Evolutionary conservation across 768 basidiomycete species (phyloP), one percentile per base, ranked within the genome.

Genomic region (Termitomyces sp.): DNA sequence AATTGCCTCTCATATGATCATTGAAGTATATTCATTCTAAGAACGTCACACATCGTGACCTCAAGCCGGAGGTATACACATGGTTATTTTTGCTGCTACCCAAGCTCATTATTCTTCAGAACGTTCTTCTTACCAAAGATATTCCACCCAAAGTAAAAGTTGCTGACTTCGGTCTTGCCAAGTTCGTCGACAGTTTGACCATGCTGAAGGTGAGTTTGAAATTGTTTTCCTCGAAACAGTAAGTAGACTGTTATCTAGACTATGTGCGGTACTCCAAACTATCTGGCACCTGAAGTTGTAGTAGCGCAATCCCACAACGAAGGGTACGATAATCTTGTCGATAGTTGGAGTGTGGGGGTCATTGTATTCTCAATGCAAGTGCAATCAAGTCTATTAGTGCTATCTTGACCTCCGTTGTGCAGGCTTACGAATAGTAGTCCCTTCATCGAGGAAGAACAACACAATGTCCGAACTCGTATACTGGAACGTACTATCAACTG

Each of bases 321-420:
- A 56, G 95, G 94, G 3, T 98, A 99, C 66, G 87, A 89, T 65
- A 83, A 87, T 57, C 75, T 89, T 20, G 97, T 98, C 51, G 97
- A 99, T 68, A 93, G 92, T 61, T 99, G 94, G 94, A 95, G 92
- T 47, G 83, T 94, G 12, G 96, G 97, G 6, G 93, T 97, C 22
- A 97, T 98, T 54, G 83, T 98, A 1, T 98, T 88, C 65, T 88
- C 88, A 24, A 94, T 93, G 94, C 94, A 65, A 45, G 59, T 51
- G 8, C 13, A 2, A 28, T 13, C 35, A 42, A 43, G 30, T n/a
- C 32, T 16, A 35, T 49, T n/a, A 33, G 13, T 26, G n/a, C 12
- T 20, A 54, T 53, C 6, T 13, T 51, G 28, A 47, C 32, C 49
- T 60, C 13, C 35, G 44, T 20, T 53, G 26, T 46, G 47, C 57